These are phyloP conservation scores for Ogataea pini DNA, from an alignment of 805 yeast genomes.

Conservation along the genomic window DNA sequence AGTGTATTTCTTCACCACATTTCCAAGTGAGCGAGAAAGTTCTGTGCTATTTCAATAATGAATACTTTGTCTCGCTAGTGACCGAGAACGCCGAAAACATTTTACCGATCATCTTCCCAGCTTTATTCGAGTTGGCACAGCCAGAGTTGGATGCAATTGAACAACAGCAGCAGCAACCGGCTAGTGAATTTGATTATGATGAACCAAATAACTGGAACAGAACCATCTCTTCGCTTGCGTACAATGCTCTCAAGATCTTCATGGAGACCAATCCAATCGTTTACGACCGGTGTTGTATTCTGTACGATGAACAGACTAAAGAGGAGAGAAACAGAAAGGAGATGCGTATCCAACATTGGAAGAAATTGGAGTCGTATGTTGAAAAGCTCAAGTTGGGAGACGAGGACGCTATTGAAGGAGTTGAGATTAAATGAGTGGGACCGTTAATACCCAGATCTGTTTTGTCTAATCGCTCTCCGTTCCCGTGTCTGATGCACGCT, in stretches of 20 bases:
- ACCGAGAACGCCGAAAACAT: constrained; percentile 92
- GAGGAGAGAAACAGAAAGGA: constrained; percentile 67
- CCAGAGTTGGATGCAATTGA: constrained; percentile 36
- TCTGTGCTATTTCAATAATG: constrained; percentile 91
- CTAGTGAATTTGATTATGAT: constrained; percentile 40
- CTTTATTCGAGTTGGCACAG: constrained; percentile 78
- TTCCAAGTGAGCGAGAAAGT: constrained; percentile 98
- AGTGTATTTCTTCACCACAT: constrained; percentile 92
- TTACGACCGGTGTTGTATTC: constrained; percentile 88
- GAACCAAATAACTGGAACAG: constrained; percentile 81
- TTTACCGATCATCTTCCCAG: constrained; percentile 86
- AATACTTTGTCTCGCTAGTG: constrained; percentile 84
- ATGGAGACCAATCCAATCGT: constrained; percentile 90
- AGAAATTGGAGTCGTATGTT: constrained; percentile 63
- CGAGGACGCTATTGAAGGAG: constrained; percentile 45
- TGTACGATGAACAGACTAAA: constrained; percentile 77
- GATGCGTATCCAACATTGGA: constrained; percentile 71
- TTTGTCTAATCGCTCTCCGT: background rate
- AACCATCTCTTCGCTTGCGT: constrained; percentile 88
- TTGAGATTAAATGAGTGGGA: constrained; percentile 46
- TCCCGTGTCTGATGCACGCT: background rate
- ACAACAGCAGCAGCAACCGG: constrained; percentile 32
- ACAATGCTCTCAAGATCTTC: constrained; percentile 85
- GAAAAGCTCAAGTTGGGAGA: constrained; percentile 33
- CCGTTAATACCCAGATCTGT: no score